These are phyloP conservation scores for Agastache rugosa DNA, from an alignment of 257 asterid species.

Conservation along the genomic window DNA sequence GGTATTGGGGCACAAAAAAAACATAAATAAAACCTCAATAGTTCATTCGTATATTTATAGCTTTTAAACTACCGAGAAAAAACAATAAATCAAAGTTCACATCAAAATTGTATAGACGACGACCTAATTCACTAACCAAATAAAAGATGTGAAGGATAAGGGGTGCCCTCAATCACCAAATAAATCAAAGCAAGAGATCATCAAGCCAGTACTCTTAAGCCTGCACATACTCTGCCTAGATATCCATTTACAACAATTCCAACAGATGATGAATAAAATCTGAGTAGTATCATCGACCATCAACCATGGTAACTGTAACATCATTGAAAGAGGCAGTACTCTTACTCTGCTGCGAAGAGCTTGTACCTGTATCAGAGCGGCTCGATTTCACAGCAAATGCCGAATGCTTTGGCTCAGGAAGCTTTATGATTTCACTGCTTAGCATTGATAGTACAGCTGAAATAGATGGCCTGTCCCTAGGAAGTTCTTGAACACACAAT, in stretches of 20 bases:
- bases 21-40: background rate
- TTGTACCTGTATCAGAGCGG: conserved; percentile 34
- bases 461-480: conserved; percentile 59
- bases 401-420: conserved; percentile 53
- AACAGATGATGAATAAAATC: background rate
- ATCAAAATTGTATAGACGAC: background rate
- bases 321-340: conserved; percentile 45
- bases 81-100: too few relatives aligned
- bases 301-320: conserved; percentile 45
- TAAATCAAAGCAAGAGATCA: background rate
- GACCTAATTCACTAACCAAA: background rate
- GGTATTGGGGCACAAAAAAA: background rate
- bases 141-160: background rate
- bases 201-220: background rate
- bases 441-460: conserved; percentile 60
- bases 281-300: conserved; percentile 46
- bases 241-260: background rate
- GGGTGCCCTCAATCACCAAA: background rate
- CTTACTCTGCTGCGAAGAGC: conserved; percentile 43
- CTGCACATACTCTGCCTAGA: background rate
- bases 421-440: conserved; percentile 50
- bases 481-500: conserved; percentile 71
- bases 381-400: conserved; percentile 38
- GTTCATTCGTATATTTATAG: background rate
- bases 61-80: background rate